These are phyloP conservation scores for Aspergillus niger DNA, from an alignment of 2,329 filamentous ascomycete genomes.

Conservation along the genomic window DNA sequence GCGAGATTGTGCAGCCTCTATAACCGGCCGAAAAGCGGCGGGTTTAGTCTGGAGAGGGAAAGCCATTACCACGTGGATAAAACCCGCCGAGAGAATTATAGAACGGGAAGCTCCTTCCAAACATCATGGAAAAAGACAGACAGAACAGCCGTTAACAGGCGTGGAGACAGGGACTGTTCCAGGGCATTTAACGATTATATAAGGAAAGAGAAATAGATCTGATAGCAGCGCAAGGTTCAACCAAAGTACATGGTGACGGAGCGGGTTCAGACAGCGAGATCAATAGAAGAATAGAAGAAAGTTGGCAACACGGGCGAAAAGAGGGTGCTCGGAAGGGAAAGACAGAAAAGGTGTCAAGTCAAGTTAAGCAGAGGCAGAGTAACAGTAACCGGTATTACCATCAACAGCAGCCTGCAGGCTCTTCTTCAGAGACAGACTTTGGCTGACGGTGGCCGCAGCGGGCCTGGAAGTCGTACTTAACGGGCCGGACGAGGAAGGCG, in stretches of 20 bases:
- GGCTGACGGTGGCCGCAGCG: constrained; percentile 31
- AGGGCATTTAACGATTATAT: not conserved
- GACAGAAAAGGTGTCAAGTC: not conserved
- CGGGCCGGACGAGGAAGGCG: constrained; percentile 43
- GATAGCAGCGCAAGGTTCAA: constrained; percentile 7
- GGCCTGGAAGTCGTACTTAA: constrained; percentile 41
- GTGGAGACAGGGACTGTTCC: not conserved
- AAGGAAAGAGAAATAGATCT: not conserved
- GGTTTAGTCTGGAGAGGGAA: constrained; percentile 18
- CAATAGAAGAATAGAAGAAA: constrained; percentile 5
- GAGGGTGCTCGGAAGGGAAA: constrained; percentile 16
- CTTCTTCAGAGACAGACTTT: constrained; percentile 44
- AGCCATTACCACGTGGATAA: constrained; percentile 46
- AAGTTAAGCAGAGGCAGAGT: constrained; percentile 6
- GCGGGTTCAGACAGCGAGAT: not conserved
- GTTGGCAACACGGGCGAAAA: constrained; percentile 14
- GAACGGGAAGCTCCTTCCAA: constrained; percentile 43
- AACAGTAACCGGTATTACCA: constrained; percentile 42
- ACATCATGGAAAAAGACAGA: constrained; percentile 35
- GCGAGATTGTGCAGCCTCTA: constrained; percentile 1
- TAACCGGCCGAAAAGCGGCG: not conserved
- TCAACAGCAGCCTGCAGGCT: constrained; percentile 48
- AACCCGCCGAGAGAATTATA: constrained; percentile 39
- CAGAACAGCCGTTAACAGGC: constrained; percentile 14
- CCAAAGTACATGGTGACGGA: constrained; percentile 17